Conservation (phyloP, 768 basidiomycete species). For the Candolleomyces aberdarensis region DNA sequence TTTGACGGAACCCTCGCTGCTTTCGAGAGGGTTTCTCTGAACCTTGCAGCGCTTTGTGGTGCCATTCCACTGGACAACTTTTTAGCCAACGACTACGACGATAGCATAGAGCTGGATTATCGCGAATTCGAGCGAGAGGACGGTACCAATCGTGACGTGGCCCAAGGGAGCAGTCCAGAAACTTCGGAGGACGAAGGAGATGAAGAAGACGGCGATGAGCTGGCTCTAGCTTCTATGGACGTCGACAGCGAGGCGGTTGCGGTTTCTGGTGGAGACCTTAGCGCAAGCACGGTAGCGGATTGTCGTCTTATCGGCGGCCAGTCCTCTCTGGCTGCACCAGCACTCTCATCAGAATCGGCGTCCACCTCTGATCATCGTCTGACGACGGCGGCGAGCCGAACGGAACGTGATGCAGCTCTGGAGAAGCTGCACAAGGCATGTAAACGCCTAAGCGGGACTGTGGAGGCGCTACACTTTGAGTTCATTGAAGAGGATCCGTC, state of each 20-base stretch:
- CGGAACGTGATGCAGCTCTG: conserved; percentile 2
- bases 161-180: neutral
- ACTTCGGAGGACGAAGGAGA: neutral
- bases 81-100: conserved; percentile 2
- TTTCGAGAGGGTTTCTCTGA: neutral
- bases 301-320: neutral
- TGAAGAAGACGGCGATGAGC: neutral
- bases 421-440: conserved; percentile 37
- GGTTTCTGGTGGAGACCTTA: neutral
- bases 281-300: neutral
- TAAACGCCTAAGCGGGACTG: conserved; percentile 38
- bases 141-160: neutral
- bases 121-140: neutral
- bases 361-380: conserved; percentile 2
- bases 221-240: neutral
- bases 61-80: conserved; percentile 4
- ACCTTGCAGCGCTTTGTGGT: neutral
- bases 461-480: conserved; percentile 44
- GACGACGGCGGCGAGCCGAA: conserved; percentile 5
- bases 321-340: neutral
- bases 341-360: neutral
- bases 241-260: neutral
- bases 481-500: conserved; percentile 38
- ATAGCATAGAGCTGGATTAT: neutral
- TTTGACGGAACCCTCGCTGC: no score